These are phyloP conservation scores for Avena insularis DNA, from an alignment of 176 grass and related monocot genomes.

Conservation along the genomic window DNA sequence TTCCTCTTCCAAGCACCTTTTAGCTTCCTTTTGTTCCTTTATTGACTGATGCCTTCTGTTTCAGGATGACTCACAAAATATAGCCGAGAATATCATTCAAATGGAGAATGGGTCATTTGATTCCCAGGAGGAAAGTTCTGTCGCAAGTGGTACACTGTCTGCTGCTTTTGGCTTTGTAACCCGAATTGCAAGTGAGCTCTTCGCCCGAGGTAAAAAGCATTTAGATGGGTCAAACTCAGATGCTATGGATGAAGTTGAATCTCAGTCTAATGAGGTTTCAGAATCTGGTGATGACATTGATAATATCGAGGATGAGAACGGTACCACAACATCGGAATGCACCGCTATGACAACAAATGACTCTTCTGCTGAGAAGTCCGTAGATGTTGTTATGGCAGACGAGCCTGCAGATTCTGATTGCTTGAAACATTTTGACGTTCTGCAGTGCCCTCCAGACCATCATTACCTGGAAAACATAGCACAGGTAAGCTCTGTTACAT, in stretches of 20 bases:
- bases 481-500: slow-evolving; percentile 46
- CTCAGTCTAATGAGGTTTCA: slow-evolving; percentile 59
- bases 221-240: slow-evolving; percentile 63
- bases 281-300: slow-evolving; percentile 70
- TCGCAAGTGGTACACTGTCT: slow-evolving; percentile 64
- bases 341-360: slow-evolving; percentile 42
- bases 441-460: slow-evolving; percentile 77
- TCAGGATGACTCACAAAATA: slow-evolving; percentile 47
- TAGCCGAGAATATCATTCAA: slow-evolving; percentile 40
- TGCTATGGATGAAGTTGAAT: slow-evolving; percentile 66
- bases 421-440: slow-evolving; percentile 94
- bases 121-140: slow-evolving; percentile 57
- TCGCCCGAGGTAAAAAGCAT: slow-evolving; percentile 81
- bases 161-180: slow-evolving; percentile 81
- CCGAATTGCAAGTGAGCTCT: slow-evolving; percentile 71
- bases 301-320: slow-evolving; percentile 43
- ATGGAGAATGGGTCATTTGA: slow-evolving; percentile 49
- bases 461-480: slow-evolving; percentile 71
- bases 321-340: slow-evolving; percentile 32
- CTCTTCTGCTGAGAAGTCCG: slow-evolving; percentile 19
- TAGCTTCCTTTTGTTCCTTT: slow-evolving; percentile 22
- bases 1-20: slow-evolving; percentile 17
- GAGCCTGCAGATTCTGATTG: slow-evolving; percentile 51
- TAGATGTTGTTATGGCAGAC: slow-evolving; percentile 47
- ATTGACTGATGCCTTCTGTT: slow-evolving; percentile 36